A percentile compares a stretch with the other conserved stretches of the same genome.
Conservation (phyloP, 2,329 filamentous ascomycete genomes). For the Fusarium sp. region DNA sequence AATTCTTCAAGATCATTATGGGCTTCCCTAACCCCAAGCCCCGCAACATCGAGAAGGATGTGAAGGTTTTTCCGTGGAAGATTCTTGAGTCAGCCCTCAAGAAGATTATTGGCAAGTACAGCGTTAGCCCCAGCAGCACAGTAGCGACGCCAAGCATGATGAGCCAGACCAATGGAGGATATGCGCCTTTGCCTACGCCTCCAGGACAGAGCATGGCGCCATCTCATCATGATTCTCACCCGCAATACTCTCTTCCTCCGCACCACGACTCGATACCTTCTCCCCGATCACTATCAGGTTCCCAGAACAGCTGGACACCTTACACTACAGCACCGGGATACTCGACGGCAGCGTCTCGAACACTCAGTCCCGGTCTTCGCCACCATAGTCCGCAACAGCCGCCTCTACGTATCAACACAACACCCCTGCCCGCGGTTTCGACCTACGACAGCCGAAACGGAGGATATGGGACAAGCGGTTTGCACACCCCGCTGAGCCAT, state of each 20-base stretch:
- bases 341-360: slow-evolving; percentile 54
- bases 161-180: slow-evolving; percentile 57
- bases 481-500: slow-evolving; percentile 58
- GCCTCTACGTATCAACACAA: slow-evolving; percentile 55
- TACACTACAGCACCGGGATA: slow-evolving; percentile 58
- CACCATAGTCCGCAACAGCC: slow-evolving; percentile 55
- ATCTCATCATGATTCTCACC: slow-evolving; percentile 52
- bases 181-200: slow-evolving; percentile 63
- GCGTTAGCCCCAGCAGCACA: slow-evolving; percentile 61
- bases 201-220: slow-evolving; percentile 54
- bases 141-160: slow-evolving; percentile 58
- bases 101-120: slow-evolving; percentile 99
- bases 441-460: slow-evolving; percentile 57
- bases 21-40: slow-evolving; percentile 95
- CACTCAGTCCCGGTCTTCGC: slow-evolving; percentile 57
- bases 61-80: slow-evolving; percentile 99
- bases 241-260: slow-evolving; percentile 58
- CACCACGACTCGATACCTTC: slow-evolving; percentile 66
- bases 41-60: slow-evolving; percentile 98
- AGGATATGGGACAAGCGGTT: slow-evolving; percentile 57
- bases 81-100: slow-evolving; percentile 87
- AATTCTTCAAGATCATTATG: slow-evolving; percentile 99
- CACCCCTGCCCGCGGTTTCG: slow-evolving; percentile 54
- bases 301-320: slow-evolving; percentile 62
- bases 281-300: slow-evolving; percentile 65